Base-by-base conservation (phyloP, 257 asterid genomes). In the Parsonsia alboflavescens region DNA sequence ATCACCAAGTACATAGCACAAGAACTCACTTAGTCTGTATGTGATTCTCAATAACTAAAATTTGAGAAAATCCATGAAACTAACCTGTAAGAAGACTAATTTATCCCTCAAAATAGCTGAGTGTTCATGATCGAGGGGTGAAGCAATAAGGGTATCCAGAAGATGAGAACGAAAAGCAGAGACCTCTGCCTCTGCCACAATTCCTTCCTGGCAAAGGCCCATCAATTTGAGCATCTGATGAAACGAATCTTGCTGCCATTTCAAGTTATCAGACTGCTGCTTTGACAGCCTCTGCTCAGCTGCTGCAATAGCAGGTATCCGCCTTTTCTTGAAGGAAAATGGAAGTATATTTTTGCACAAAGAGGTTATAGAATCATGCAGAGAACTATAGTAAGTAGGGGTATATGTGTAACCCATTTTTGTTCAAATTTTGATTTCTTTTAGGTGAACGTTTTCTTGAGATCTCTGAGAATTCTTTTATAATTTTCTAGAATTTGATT, bases 201-300 rank as follows among this genome's bases (percentile, higher is more conserved):
- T 90, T 1, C 90, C 97, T 83, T 94, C 99, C 73, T 89, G 88
- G 50, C 82, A 85, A 54, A 92, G 97, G 9, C 95, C 97, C 89
- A 92, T 94, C 77, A 94, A 58, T 71, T 91, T 90, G 36, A 86
- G 93, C 0, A 94, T 92, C 76, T 94, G 97, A 78, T 94, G 99
- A 86, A 86, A 94, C 0, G 97, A 88, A 30, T 94, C 97, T 73
- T 94, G 99, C 90, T 94, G 97, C 97, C 99, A 94, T 81, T 92
- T 92, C 65, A 94, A 80, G 81, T 90, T 89, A 68, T 90, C 99
- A 8, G 97, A 86, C 74, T 92, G 99, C 86, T 89, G 97, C 85
- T 89, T 87, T 52, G 92, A 84, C 19, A 82, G 88, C 44, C 84
- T 89, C 78, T 90, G 91, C 90, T 94, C 99, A 8, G 99, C 99